Percentiles rank a stretch among this genome's conserved stretches.
Conservation (phyloP, 768 basidiomycete species). For the Amanita inopinata region DNA sequence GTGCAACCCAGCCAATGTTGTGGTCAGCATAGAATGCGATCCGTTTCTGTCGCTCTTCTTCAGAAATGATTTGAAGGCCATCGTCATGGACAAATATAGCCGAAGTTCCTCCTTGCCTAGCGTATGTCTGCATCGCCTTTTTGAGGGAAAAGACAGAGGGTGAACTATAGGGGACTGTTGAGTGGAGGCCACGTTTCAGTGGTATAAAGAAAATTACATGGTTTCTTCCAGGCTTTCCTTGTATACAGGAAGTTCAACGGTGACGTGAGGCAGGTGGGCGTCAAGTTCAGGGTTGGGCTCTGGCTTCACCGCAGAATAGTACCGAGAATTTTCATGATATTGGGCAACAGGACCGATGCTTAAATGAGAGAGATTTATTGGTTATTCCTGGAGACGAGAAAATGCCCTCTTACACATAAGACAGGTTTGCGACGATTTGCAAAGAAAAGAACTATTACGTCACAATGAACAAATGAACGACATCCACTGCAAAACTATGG, state of each 20-base stretch:
- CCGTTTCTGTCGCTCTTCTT: slow-evolving; percentile 55
- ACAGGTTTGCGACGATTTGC: slow-evolving; percentile 55
- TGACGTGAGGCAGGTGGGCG: slow-evolving; percentile 58
- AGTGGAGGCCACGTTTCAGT: slow-evolving; percentile 4
- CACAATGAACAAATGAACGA: slow-evolving; percentile 7
- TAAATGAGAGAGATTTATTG: slow-evolving; percentile 40
- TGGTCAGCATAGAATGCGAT: slow-evolving; percentile 68
- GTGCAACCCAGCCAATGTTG: slow-evolving; percentile 77
- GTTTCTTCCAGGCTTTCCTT: slow-evolving; percentile 78
- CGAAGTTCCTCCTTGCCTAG: slow-evolving; percentile 80
- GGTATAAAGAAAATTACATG: slow-evolving; percentile 42
- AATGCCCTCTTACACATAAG: slow-evolving; percentile 44
- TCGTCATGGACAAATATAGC: slow-evolving; percentile 79
- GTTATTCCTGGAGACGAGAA: slow-evolving; percentile 37
- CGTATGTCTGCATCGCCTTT: slow-evolving; percentile 87
- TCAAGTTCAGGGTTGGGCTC: slow-evolving; percentile 55
- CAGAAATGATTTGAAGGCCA: slow-evolving; percentile 59
- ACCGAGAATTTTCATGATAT: slow-evolving; percentile 75
- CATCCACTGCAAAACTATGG: neutral
- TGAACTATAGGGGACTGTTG: slow-evolving; percentile 29
- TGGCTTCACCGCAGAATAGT: slow-evolving; percentile 66
- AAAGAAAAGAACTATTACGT: slow-evolving; percentile 62
- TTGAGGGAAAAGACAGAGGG: slow-evolving; percentile 73
- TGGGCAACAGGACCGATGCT: slow-evolving; percentile 81
- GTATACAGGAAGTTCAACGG: slow-evolving; percentile 81